These are phyloP conservation scores for Paecilomyces fulvus DNA, from an alignment of 2,329 filamentous ascomycete species.

Conservation along the genomic window DNA sequence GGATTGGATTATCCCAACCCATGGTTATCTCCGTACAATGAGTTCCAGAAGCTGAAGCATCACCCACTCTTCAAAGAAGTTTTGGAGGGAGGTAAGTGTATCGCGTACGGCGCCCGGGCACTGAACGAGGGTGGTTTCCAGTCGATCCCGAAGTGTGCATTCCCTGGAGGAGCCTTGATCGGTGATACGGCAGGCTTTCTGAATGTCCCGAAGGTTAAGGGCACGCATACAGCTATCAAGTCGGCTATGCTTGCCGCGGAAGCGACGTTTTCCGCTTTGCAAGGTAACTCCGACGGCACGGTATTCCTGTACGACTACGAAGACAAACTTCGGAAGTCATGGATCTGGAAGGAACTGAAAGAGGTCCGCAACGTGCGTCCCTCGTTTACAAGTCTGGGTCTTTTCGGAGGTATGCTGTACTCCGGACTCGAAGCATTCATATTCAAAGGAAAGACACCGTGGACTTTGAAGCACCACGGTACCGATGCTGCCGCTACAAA, in stretches of 20 bases:
- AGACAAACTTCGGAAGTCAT: constrained; percentile 72
- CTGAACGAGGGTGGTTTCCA: constrained; percentile 94
- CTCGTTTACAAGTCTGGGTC: constrained; percentile 79
- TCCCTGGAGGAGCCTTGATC: constrained; percentile 90
- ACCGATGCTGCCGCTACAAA: constrained; percentile 74
- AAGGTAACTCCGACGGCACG: constrained; percentile 50
- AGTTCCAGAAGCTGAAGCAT: constrained; percentile 98
- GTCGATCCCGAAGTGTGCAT: constrained; percentile 93
- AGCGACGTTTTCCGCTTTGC: constrained; percentile 72
- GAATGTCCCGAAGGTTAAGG: constrained; percentile 98
- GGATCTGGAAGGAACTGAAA: constrained; percentile 89
- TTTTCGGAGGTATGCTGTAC: constrained; percentile 86
- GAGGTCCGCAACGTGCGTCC: constrained; percentile 97
- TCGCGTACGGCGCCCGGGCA: constrained; percentile 88
- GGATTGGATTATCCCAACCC: constrained; percentile 95
- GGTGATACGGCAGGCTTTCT: constrained; percentile 94
- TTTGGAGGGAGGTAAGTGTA: constrained; percentile 93
- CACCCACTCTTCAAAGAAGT: constrained; percentile 82
- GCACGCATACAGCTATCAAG: constrained; percentile 95
- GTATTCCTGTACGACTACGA: constrained; percentile 95
- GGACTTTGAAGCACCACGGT: constrained; percentile 81
- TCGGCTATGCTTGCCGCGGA: constrained; percentile 95
- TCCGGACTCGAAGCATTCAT: constrained; percentile 87
- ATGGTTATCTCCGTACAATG: constrained; percentile 88
- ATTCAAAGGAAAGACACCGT: constrained; percentile 75